These are phyloP conservation scores for Rhizopus arrhizus DNA, from an alignment of 371 early-diverging fungal genomes.

Conservation along the genomic window DNA sequence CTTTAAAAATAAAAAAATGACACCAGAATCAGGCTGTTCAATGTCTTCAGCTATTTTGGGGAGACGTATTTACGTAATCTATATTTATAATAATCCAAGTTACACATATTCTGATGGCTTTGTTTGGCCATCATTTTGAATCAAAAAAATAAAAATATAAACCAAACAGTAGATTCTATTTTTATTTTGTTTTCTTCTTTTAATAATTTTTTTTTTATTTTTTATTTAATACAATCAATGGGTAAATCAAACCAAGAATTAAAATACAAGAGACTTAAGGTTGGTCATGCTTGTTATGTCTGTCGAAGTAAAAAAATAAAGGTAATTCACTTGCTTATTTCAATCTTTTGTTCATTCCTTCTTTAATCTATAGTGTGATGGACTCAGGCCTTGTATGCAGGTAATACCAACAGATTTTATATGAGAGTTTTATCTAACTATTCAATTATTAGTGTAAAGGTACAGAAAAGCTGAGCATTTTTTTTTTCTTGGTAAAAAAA, in stretches of 20 bases:
- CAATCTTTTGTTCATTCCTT: not conserved
- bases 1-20: conserved; percentile 2
- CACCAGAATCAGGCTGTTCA: not conserved
- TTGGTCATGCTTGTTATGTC: conserved; percentile 34
- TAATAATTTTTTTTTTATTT: not conserved
- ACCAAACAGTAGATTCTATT: not conserved
- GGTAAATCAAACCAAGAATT: conserved; percentile 28
- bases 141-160: not conserved
- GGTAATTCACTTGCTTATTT: conserved; percentile 9
- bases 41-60: not conserved
- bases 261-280: conserved; percentile 35
- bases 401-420: not conserved
- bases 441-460: conserved; percentile 1
- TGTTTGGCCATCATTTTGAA: not conserved
- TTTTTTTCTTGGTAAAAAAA: not conserved
- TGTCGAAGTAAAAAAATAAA: conserved; percentile 40
- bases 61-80: not conserved
- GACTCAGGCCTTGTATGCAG: conserved; percentile 25
- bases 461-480: not conserved
- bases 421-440: no score
- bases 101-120: conserved; percentile 7
- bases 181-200: not conserved
- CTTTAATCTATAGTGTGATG: conserved; percentile 18
- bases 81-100: not conserved
- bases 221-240: conserved; percentile 8